Evolutionary conservation across 352 stramenopile species (phyloP).

Genomic region (Phytophthora gonapodyides): DNA sequence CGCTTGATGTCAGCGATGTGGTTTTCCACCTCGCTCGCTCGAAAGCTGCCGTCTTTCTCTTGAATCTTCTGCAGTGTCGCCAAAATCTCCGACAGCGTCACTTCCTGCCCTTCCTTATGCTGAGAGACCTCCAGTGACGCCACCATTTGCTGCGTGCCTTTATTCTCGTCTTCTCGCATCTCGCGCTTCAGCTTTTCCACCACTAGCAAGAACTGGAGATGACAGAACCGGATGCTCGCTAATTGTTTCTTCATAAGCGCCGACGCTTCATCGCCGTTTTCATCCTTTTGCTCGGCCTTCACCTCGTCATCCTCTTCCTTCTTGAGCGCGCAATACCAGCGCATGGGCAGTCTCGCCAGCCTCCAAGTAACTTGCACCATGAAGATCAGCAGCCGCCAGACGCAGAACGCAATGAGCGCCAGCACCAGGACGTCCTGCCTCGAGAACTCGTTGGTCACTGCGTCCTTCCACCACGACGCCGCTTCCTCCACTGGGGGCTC

Average conservation of each 20-base stretch:
- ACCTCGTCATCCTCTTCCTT: constrained; percentile 5
- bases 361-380: constrained; percentile 34
- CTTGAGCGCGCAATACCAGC: constrained; percentile 27
- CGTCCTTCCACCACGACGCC: constrained; percentile 45
- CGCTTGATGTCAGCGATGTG: constrained; percentile 37
- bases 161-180: constrained; percentile 28
- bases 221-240: constrained; percentile 43
- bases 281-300: constrained; percentile 4
- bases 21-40: constrained; percentile 29
- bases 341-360: constrained; percentile 31
- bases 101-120: constrained; percentile 22
- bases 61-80: constrained; percentile 42
- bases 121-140: constrained; percentile 29
- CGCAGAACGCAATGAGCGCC: constrained; percentile 42
- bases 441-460: constrained; percentile 42
- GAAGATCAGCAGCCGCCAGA: constrained; percentile 34
- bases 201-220: constrained; percentile 47
- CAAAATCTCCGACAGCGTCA: constrained; percentile 45
- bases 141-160: constrained; percentile 43
- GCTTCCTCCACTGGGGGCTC: constrained; percentile 8
- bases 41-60: constrained; percentile 37
- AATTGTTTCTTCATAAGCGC: constrained; percentile 28
- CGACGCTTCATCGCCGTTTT: background rate
- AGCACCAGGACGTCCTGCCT: constrained; percentile 52
- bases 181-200: constrained; percentile 56